Base-by-base conservation (phyloP, 2,329 filamentous ascomycete species). In the Paecilomyces formosus region DNA sequence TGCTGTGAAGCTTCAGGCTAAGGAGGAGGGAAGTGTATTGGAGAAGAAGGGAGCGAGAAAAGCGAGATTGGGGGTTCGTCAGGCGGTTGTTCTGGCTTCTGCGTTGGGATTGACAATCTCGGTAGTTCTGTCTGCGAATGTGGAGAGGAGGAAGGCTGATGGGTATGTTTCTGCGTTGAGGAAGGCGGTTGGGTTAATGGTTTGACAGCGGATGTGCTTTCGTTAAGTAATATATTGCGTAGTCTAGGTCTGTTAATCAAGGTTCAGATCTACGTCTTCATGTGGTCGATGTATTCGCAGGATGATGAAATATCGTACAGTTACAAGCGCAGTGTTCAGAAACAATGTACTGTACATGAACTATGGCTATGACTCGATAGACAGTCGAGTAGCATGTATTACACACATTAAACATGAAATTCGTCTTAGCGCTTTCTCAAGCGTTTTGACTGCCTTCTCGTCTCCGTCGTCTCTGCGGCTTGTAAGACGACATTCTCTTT, bases 401-500 rank as follows among this genome's bases (percentile, higher is more conserved):
- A 6, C n/a, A 24, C 5, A 24, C n/a, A 5, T 21, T 7, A 52
- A 26, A 21, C 7, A 52, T 3, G 12, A 52, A 26, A 26, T 11
- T 5, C 13, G 15, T 3, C 50, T 52, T 22, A 52, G 4, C 9
- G 21, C 21, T 52, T 52, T 12, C 50, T 24, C 13, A 52, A 21
- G 22, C 50, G 21, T 21, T 52, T 52, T 2, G 50, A 52, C 11
- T 21, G 6, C 24, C 50, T 52, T n/a, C 50, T 24, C 3, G 50
- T 26, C 11, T 52, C 21, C 11, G 50, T 52, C 50, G 50, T 52
- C 22, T 52, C 50, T 67, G 8, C 39, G 57, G 33, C 53, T 69
- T 67, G 1, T 45, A 45, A 2, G 15, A 58, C 18, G 3, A 60
- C 59, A n/a, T 55, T 61, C 28, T 62, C 61, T 15, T 63, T 52